Conservation (phyloP, 305 asterid genomes). For the Fraxinus paxiana region DNA sequence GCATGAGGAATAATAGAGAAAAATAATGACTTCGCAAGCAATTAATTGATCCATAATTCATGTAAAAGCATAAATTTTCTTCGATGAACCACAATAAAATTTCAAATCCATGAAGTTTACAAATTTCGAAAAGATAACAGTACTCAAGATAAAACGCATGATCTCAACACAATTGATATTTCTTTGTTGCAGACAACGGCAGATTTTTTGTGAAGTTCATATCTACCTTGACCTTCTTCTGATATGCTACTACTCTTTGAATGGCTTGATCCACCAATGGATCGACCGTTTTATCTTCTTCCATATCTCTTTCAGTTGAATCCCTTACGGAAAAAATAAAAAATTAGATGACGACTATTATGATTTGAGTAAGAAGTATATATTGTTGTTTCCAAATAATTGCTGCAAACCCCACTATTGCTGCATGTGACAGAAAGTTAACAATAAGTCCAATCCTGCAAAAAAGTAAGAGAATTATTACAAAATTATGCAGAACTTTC, state of each 20-base stretch:
- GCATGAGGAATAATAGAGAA: neutral
- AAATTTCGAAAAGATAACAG: neutral
- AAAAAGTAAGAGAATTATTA: neutral
- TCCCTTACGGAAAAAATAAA: neutral
- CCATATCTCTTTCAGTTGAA: conserved; percentile 27
- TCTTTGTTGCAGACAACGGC: neutral
- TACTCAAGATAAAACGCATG: neutral
- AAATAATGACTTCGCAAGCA: neutral
- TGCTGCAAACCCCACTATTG: neutral
- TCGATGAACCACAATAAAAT: neutral
- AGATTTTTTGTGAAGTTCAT: neutral
- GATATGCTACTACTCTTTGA: conserved; percentile 25
- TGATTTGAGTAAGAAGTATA: neutral
- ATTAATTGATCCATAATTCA: neutral
- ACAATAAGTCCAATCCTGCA: neutral
- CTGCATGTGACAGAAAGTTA: neutral
- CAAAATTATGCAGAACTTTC: neutral
- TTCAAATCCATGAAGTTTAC: neutral
- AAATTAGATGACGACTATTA: neutral
- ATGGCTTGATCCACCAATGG: conserved; percentile 20
- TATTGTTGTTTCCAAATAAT: neutral
- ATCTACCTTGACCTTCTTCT: conserved; percentile 23
- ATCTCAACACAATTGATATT: neutral
- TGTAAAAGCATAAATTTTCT: conserved; percentile 18
- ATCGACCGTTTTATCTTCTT: conserved; percentile 19